Base-by-base conservation (phyloP, 805 yeast species). In the Phaffomyces opuntiae region DNA sequence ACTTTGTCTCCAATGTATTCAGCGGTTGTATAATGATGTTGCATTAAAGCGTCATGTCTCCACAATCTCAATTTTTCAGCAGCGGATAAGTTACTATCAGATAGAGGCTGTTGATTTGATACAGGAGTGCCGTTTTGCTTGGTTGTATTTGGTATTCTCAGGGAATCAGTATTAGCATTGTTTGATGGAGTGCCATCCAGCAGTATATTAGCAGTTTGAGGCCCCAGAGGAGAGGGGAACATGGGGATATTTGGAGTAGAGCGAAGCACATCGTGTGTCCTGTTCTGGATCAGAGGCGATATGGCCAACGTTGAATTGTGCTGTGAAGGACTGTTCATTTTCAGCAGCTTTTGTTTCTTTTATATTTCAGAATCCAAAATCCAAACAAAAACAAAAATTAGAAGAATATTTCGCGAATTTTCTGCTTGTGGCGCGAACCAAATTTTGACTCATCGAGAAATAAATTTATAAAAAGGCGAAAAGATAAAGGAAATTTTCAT, bases 41-140 rank as follows among this genome's bases (percentile, higher is more conserved):
- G 96, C 83, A 85, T 81, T 46, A 85, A 64, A 0, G 99, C 95
- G 59, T 89, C 96, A 52, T 89, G 95, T 40, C 98, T 70, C 99
- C 98, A 93, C 27, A 87, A 69, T 39, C 98, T 67, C 33, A 93
- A 72, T 53, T 82, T 80, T 52, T 91, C 97, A 0, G 90, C 93
- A 47, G 86, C 93, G 0, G 96, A 76, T 36, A 58, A 34, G 19
- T 48, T 51, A 21, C 24, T 21, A 1, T 38, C 9, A 13, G 38
- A 39, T 26, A 35, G n/a, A 29, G 5, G 27, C 24, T 17, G 36
- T 25, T 42, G 43, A 4, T 8, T 36, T 9, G 29, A 7, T 9
- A 27, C 25, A 16, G 42, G 32, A 36, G 43, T 12, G 9, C 46
- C 14, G 12, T 31, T 16, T 7, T 33, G 36, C 11, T 31, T 16